phyloP scores from a whole-genome alignment of 768 basidiomycete species.

The Rhizopogon vinicolor region DNA sequence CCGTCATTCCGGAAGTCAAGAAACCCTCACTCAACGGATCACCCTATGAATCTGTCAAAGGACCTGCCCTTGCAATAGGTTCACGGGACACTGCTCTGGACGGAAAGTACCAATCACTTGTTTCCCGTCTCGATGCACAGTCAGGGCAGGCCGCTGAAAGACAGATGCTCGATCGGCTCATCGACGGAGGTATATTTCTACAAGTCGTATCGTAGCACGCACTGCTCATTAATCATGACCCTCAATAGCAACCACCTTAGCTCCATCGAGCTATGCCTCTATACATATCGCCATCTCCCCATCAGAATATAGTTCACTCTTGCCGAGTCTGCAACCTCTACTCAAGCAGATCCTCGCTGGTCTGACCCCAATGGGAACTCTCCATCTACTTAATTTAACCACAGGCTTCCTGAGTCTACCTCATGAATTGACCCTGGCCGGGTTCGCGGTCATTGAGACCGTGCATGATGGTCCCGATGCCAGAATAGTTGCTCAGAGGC shows the following conservation, averaged over 20 bases:
- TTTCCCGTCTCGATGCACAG: conserved; percentile 52
- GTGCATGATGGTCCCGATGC: conserved; percentile 29
- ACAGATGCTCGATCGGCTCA: conserved; percentile 77
- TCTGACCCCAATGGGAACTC: conserved; percentile 62
- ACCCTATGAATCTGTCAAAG: conserved; percentile 21
- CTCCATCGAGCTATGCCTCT: conserved; percentile 52
- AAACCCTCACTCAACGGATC: conserved; percentile 8
- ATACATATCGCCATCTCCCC: conserved; percentile 62
- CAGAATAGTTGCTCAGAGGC: conserved; percentile 68
- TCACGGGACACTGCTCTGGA: conserved; percentile 74
- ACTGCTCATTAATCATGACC: neutral
- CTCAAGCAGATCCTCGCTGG: conserved; percentile 57
- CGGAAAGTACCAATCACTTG: conserved; percentile 71
- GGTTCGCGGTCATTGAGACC: conserved; percentile 55
- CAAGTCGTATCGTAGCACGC: neutral
- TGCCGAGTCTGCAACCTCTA: conserved; percentile 48
- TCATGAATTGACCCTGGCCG: conserved; percentile 58
- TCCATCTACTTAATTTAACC: conserved; percentile 58
- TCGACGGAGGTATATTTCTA: conserved; percentile 64
- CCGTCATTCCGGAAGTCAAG: conserved; percentile 9
- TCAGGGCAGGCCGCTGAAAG: conserved; percentile 53
- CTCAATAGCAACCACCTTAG: conserved; percentile 51
- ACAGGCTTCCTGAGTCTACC: conserved; percentile 39
- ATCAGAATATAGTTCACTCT: conserved; percentile 56
- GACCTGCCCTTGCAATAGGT: conserved; percentile 67